Base-by-base conservation (phyloP, 495 filamentous ascomycete species). In the Chaetomium tenue region DNA sequence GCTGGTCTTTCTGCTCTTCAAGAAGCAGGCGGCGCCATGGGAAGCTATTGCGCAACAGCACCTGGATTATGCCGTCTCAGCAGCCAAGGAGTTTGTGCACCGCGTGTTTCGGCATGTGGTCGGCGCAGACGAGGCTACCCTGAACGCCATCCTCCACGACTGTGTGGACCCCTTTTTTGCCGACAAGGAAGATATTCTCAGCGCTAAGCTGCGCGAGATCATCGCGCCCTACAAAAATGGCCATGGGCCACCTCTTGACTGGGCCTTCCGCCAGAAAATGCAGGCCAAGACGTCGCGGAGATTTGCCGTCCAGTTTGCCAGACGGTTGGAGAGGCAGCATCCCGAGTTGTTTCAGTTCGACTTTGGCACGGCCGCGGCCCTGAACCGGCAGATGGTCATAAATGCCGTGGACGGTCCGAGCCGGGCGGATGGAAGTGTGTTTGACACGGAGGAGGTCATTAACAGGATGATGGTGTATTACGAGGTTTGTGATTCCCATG, bases 151-250 rank as follows among this genome's bases (percentile, higher is more conserved):
- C n/a, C 63, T 76, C 4, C 63, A 54, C 1, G 58, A 64, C 22
- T 70, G 64, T 42, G 64, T 80, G 33, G 66, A 78, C 37, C 78
- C 77, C 1, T 77, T 73, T 47, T 76, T 82, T 53, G 72, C 77
- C 0, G 13, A 71, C 18, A 77, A 72, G 23, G 63, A 67, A 15
- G 51, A 58, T 7, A 23, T 60, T 0, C 74, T 80, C 7, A 65
- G 72, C 16, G 4, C 7, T 1, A 63, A 63, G 60, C 52, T 80
- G 13, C 61, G 76, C 8, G 79, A 82, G 42, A 72, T 82, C 37
- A 67, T 80, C 16, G 51, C 18, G n/a, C 63, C 50, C 0, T 55
- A 69, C 30, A 54, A 2, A 6, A 2, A 25, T 28, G 60, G 56
- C 23, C 37, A 40, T 47, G 50, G 50, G 0, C 42, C 56, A 1